Evolutionary conservation across 2,329 filamentous ascomycete species (phyloP), one percentile per base, ranked within the genome.

Genomic region (Verticillium longisporum): DNA sequence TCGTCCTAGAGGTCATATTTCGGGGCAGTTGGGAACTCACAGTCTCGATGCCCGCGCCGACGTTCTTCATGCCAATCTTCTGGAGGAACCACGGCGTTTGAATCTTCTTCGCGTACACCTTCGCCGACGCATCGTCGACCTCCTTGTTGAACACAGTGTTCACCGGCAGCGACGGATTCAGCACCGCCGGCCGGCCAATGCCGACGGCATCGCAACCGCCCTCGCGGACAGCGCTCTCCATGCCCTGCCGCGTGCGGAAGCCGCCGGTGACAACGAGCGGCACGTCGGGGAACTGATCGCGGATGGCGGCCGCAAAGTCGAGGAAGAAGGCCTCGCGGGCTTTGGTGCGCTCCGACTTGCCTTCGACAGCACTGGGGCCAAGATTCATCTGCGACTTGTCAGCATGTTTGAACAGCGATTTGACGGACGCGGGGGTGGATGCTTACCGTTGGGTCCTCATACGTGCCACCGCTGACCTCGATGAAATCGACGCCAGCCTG

Each of bases 261-360:
- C 87, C 87, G 3, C 87, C 87, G 0, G 85, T 88, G 3, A 89
- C 78, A 75, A 85, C 81, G 36, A 86, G 70, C 0, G 79, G 72
- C 0, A 82, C 70, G 3, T 72, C 64, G 0, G 78, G 77, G 60
- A 82, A 77, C 31, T 73, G 71, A 4, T 69, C 67, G 33, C 83
- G 78, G 37, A 84, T 78, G 9, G 76, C 73, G n/a, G 76, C 73
- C 0, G 85, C 83, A 64, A 89, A 90, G 55, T 88, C 83, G 1
- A 89, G 75, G 73, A 91, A 90, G 75, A 88, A 90, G 0, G 86
- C 85, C 66, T 90, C 87, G 7, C 87, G 80, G 0, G 79, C 78
- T 13, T 77, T 77, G 13, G 83, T 85, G 15, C 76, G 76, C 26
- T 74, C 73, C 7, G 70, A 69, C 66, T 75, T 68, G 41, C 41